Evolutionary conservation across 2,329 filamentous ascomycete species (phyloP).

Genomic region (Phaeosphaeriaceae sp.): DNA sequence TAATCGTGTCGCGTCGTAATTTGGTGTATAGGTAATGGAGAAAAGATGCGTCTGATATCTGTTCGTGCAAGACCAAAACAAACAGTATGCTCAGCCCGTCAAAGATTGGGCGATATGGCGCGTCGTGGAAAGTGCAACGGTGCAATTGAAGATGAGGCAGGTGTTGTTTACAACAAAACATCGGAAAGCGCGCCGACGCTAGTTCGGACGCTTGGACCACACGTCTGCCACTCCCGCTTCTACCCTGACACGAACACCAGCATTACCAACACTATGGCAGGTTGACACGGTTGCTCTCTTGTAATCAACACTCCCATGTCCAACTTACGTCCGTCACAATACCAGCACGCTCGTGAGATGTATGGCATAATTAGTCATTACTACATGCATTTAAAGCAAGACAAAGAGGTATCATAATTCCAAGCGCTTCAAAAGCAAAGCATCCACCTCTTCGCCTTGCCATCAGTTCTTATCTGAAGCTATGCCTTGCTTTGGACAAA

Average conservation of each 20-base stretch:
- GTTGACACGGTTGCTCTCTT: no score
- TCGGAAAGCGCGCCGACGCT: constrained; percentile 22
- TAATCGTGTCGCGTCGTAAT: constrained; percentile 40
- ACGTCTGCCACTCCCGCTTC: background rate
- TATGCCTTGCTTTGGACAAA: constrained; percentile 43
- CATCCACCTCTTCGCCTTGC: background rate
- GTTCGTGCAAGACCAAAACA: constrained; percentile 19
- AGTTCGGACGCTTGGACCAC: constrained; percentile 9
- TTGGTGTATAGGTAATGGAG: constrained; percentile 34
- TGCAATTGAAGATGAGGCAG: constrained; percentile 28
- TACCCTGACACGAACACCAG: no score
- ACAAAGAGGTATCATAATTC: constrained; percentile 15
- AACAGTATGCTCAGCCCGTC: constrained; percentile 26
- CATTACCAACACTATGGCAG: no score
- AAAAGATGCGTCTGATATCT: constrained; percentile 39
- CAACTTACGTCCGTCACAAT: background rate
- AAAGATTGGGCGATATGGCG: constrained; percentile 22
- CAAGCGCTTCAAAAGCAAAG: no score
- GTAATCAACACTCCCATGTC: no score
- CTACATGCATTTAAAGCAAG: background rate
- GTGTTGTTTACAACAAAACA: constrained; percentile 30
- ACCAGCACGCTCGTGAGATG: background rate
- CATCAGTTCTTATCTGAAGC: constrained; percentile 23
- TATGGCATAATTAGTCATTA: constrained; percentile 9
- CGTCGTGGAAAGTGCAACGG: constrained; percentile 41